Conservation (phyloP, 345 rosid species). For the Clausena lansium region DNA sequence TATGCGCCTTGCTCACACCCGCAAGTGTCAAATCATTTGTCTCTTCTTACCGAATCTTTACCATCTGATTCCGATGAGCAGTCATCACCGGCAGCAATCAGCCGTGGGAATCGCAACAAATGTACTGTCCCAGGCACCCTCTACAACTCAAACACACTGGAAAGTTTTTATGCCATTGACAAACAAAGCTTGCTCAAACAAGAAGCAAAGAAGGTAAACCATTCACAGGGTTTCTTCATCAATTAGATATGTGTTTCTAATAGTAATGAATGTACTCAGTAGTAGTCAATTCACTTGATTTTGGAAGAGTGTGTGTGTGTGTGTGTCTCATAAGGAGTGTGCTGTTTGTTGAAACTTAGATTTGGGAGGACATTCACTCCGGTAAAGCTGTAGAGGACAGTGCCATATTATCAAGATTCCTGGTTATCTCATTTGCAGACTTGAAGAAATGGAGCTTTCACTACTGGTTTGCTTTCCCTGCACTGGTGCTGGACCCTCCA, state of each 20-base stretch:
- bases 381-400: conserved; percentile 76
- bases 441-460: conserved; percentile 85
- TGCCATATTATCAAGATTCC: conserved; percentile 64
- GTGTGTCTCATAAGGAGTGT: not conserved
- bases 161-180: conserved; percentile 61
- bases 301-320: not conserved
- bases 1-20: conserved; percentile 86
- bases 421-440: conserved; percentile 87
- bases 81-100: conserved; percentile 22
- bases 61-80: conserved; percentile 37
- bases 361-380: conserved; percentile 84
- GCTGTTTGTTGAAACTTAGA: conserved; percentile 40
- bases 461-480: conserved; percentile 93
- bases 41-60: conserved; percentile 72
- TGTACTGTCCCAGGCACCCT: conserved; percentile 81
- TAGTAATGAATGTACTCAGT: not conserved
- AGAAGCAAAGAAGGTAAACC: conserved; percentile 68
- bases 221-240: conserved; percentile 1
- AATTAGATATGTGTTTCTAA: not conserved
- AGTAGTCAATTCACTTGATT: not conserved
- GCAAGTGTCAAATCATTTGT: conserved; percentile 71
- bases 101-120: conserved; percentile 64
- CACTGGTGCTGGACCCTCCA: conserved; percentile 81
- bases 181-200: conserved; percentile 60
- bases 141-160: conserved; percentile 79